phyloP scores from a whole-genome alignment of 305 asterid species.

The Euphrasia arctica region DNA sequence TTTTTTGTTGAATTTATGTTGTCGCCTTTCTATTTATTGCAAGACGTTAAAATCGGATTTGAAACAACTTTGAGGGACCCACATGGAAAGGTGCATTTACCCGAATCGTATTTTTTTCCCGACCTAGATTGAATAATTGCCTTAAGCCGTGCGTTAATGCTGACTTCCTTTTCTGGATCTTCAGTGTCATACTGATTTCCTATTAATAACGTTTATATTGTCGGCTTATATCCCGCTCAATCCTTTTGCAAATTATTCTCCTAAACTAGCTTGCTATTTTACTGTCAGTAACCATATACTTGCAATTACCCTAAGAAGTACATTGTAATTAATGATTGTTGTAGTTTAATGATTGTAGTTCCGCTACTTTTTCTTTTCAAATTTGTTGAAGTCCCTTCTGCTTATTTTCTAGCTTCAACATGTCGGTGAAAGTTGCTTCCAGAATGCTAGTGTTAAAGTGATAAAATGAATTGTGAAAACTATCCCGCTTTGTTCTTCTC shows the following conservation, averaged over 20 bases:
- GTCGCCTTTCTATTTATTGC: not conserved
- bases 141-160: constrained; percentile 2
- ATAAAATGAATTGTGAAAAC: not conserved
- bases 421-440: not conserved
- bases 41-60: constrained; percentile 6
- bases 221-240: not conserved
- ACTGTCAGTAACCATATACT: not conserved
- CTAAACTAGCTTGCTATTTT: constrained; percentile 7
- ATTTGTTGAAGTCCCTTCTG: not conserved
- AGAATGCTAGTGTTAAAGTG: not conserved
- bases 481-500: not conserved
- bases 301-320: not conserved
- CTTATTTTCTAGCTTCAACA: not conserved
- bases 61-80: not conserved
- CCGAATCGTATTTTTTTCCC: constrained; percentile 5
- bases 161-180: constrained; percentile 11
- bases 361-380: not conserved
- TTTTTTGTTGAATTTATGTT: constrained; percentile 17
- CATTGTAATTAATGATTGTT: not conserved
- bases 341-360: constrained; percentile 10
- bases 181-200: constrained; percentile 9
- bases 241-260: constrained; percentile 16
- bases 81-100: constrained; percentile 18
- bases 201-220: constrained; percentile 7
- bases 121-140: constrained; percentile 4